Evolutionary conservation across 2,329 filamentous ascomycete genomes (phyloP).

Genomic region (Zarea fungicola): DNA sequence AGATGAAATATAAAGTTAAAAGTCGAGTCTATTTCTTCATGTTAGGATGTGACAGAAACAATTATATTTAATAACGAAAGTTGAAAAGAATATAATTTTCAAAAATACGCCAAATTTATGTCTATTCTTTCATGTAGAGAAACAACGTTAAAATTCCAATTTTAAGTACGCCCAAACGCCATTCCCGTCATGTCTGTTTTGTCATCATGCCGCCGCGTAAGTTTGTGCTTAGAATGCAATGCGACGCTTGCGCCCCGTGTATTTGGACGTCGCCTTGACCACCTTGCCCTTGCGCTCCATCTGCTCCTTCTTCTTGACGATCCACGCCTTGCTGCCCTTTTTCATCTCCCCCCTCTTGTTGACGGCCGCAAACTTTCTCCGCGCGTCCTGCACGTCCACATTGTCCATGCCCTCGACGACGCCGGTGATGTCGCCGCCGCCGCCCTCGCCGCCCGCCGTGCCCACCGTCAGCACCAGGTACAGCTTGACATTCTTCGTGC

Average conservation of each 20-base stretch:
- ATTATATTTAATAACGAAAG: too few species aligned
- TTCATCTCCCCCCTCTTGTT: slow-evolving; percentile 47
- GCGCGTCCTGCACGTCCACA: slow-evolving; percentile 74
- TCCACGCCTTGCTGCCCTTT: slow-evolving; percentile 84
- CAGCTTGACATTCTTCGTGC: slow-evolving; percentile 94
- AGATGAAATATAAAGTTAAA: slow-evolving; percentile 7
- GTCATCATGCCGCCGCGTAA: slow-evolving; percentile 1
- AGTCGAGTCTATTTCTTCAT: too few species aligned
- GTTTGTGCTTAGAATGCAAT: slow-evolving; percentile 58
- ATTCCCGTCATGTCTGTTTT: slow-evolving; percentile 13
- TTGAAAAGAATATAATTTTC: too few species aligned
- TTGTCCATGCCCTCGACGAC: slow-evolving; percentile 85
- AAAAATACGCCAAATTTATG: too few species aligned
- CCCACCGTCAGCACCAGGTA: slow-evolving; percentile 93
- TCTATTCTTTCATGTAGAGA: background rate
- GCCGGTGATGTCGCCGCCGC: slow-evolving; percentile 77
- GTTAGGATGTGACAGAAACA: too few species aligned
- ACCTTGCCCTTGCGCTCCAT: slow-evolving; percentile 94
- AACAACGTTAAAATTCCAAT: background rate
- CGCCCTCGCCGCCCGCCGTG: slow-evolving; percentile 42
- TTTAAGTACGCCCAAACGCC: slow-evolving; percentile 18
- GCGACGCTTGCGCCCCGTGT: slow-evolving; percentile 84
- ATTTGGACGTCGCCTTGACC: slow-evolving; percentile 87
- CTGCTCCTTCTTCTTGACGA: slow-evolving; percentile 81
- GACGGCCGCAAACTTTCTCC: slow-evolving; percentile 42